Conservation (phyloP, 805 yeast genomes). For the Schwanniomyces polymorphus region DNA sequence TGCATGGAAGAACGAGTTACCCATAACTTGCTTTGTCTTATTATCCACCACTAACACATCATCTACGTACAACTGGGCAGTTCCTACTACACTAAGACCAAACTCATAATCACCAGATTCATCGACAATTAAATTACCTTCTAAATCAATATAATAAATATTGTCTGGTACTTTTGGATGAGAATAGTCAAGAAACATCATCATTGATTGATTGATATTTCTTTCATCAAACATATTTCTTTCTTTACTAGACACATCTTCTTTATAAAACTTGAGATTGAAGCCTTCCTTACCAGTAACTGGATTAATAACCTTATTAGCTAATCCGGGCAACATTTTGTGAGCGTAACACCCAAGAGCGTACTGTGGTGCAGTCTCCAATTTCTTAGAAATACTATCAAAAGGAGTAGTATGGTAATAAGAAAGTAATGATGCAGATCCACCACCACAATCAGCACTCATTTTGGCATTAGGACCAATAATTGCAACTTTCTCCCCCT, state of each 20-base stretch:
- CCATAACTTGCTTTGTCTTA: slow-evolving; percentile 49
- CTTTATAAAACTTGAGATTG: slow-evolving; percentile 15
- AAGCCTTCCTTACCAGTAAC: slow-evolving; percentile 22
- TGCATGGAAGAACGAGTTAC: slow-evolving; percentile 50
- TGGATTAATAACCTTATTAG: slow-evolving; percentile 27
- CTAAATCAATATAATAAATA: slow-evolving; percentile 44
- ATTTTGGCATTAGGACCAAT: slow-evolving; percentile 61
- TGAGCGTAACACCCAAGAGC: slow-evolving; percentile 22
- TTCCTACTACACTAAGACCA: slow-evolving; percentile 54
- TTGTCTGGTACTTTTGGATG: slow-evolving; percentile 14
- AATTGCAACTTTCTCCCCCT: slow-evolving; percentile 37
- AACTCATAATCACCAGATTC: slow-evolving; percentile 49
- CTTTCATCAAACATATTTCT: slow-evolving; percentile 15
- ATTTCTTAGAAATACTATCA: slow-evolving; percentile 42
- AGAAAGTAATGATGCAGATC: slow-evolving; percentile 54
- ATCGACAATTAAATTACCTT: slow-evolving; percentile 46
- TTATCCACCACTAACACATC: slow-evolving; percentile 56
- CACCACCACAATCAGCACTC: slow-evolving; percentile 59
- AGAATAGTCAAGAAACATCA: slow-evolving; percentile 22
- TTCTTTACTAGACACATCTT: slow-evolving; percentile 13
- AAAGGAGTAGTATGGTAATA: slow-evolving; percentile 49
- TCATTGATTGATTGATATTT: slow-evolving; percentile 17
- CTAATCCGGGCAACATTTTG: slow-evolving; percentile 31
- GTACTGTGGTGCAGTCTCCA: slow-evolving; percentile 22
- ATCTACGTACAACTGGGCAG: slow-evolving; percentile 55